Percentiles rank a stretch among this genome's conserved stretches.
These are phyloP conservation scores for Prunus fruticosa DNA, from an alignment of 306 rosid genomes.

Conservation along the genomic window DNA sequence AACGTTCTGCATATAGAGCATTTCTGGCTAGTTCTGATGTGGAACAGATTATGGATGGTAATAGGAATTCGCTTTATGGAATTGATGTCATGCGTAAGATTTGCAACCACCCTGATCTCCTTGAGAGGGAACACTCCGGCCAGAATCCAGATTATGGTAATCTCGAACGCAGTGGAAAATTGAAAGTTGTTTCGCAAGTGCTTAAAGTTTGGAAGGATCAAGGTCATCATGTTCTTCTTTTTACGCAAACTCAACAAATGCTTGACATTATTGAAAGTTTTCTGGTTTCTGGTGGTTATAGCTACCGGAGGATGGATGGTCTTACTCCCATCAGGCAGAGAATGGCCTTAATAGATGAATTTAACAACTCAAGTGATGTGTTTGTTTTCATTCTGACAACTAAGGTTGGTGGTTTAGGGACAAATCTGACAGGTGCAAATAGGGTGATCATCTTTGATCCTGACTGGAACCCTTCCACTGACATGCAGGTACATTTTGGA, in stretches of 20 bases:
- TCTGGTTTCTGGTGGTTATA: conserved; percentile 54
- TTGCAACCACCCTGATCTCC: conserved; percentile 98
- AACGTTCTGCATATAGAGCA: conserved; percentile 87
- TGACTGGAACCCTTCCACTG: conserved; percentile 98
- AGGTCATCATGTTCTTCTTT: conserved; percentile 93
- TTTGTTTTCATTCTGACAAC: conserved; percentile 90
- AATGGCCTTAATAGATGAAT: conserved; percentile 97
- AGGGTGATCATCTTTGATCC: conserved; percentile 95
- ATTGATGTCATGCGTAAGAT: conserved; percentile 96
- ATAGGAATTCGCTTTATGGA: conserved; percentile 83
- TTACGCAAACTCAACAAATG: conserved; percentile 92
- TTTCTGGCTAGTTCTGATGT: conserved; percentile 98
- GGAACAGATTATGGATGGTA: conserved; percentile 86
- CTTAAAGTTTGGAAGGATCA: conserved; percentile 97
- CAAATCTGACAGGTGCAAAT: conserved; percentile 90
- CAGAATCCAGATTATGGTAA: conserved; percentile 90
- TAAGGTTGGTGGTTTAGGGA: conserved; percentile 97
- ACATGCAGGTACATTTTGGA: conserved; percentile 62
- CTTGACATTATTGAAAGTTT: conserved; percentile 80
- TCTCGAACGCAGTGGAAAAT: conserved; percentile 90
- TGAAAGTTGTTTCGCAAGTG: conserved; percentile 93
- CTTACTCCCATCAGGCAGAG: conserved; percentile 83
- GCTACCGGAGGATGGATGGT: conserved; percentile 93
- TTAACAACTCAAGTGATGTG: conserved; percentile 70
- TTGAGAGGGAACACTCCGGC: conserved; percentile 87